Evolutionary conservation across 768 basidiomycete species (phyloP).

Genomic region (Mrakia frigida): DNA sequence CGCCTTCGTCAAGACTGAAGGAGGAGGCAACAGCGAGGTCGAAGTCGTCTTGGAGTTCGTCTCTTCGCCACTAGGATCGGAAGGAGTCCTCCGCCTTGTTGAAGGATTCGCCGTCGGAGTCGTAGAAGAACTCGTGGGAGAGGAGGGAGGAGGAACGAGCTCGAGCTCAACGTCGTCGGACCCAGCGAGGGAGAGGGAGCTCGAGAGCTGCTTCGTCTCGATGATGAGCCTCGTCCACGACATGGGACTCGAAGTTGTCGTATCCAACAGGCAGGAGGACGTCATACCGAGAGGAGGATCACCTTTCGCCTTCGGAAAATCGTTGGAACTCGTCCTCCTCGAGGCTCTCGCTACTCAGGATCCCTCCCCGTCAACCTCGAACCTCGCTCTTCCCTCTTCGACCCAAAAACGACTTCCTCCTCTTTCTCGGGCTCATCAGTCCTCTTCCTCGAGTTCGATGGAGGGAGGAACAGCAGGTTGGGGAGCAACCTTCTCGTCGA

Average conservation of each 20-base stretch:
- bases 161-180: neutral
- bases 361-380: neutral
- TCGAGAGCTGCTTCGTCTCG: conserved; percentile 5
- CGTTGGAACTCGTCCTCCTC: conserved; percentile 1
- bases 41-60: neutral
- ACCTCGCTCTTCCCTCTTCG: neutral
- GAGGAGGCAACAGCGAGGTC: neutral
- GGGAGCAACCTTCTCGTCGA: neutral
- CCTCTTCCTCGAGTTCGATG: neutral
- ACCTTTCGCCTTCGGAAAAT: neutral
- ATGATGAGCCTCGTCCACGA: neutral
- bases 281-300: neutral
- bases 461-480: neutral
- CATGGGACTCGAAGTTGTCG: neutral
- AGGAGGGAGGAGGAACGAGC: neutral
- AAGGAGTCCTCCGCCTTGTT: neutral
- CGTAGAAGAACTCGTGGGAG: neutral
- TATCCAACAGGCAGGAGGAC: neutral
- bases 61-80: neutral
- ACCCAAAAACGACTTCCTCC: neutral
- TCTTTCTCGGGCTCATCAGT: neutral
- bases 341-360: neutral
- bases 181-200: neutral
- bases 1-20: neutral
- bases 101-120: neutral